Conservation (phyloP, 1,284 basidiomycete genomes). For the Cutaneotrichosporon cyanovorans region DNA sequence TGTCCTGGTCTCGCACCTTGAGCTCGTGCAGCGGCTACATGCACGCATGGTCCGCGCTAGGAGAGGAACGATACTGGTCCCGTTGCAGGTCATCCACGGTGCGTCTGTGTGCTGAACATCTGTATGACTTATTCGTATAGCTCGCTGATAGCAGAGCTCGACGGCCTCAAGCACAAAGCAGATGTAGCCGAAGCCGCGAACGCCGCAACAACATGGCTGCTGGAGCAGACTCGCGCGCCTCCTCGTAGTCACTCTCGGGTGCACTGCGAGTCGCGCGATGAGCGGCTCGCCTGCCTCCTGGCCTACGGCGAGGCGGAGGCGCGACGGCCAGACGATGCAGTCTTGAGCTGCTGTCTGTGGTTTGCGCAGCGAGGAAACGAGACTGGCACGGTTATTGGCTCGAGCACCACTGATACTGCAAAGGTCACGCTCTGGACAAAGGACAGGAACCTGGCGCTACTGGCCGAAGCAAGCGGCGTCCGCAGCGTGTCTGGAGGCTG, state of each 20-base stretch:
- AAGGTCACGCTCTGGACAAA: conserved; percentile 2
- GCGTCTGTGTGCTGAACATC: neutral
- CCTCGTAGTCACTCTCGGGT: neutral
- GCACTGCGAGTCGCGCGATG: conserved; percentile 2
- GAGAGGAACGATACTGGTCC: conserved; percentile 1
- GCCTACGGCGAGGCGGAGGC: neutral
- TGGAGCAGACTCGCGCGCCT: neutral
- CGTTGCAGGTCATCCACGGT: conserved; percentile 8
- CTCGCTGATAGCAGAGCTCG: conserved; percentile 10
- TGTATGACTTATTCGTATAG: too few species aligned
- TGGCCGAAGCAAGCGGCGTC: conserved; percentile 1
- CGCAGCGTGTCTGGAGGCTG: neutral
- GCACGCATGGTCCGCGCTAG: neutral
- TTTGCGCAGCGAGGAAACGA: conserved; percentile 5
- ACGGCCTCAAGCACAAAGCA: conserved; percentile 6
- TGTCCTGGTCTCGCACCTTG: conserved; percentile 6
- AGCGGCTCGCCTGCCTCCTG: neutral
- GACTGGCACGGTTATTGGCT: too few species aligned
- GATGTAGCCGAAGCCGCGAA: conserved; percentile 1
- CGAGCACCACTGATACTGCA: too few species aligned
- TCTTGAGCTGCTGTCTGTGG: conserved; percentile 9
- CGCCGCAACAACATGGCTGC: conserved; percentile 4
- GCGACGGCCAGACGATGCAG: conserved; percentile 4
- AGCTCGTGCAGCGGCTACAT: conserved; percentile 1
- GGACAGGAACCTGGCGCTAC: conserved; percentile 3